Evolutionary conservation across 169 alveolate genomes (phyloP), one percentile per base, ranked within the genome.

Genomic region (Plasmodium relictum): DNA sequence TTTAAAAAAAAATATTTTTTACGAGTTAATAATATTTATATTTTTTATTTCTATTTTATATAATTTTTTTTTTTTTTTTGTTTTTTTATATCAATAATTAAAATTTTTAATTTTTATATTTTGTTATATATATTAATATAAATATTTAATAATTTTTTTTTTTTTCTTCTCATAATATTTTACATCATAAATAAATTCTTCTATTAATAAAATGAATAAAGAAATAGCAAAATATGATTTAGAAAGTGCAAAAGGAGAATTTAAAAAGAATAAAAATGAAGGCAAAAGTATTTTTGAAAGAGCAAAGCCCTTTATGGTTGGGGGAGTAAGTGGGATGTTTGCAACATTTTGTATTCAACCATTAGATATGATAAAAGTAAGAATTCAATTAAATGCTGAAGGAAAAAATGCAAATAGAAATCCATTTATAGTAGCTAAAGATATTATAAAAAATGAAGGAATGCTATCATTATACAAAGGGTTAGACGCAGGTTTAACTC

Each of bases 401-500:
- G 97, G 96, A 80, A 96, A 94, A 3, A 93, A 93, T n/a, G 90
- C 92, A n/a, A 70, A 90, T 45, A 92, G 73, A 44, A 80, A 85
- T 72, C 95, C 93, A 44, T 94, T 68, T 95, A 92, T 89, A 10
- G 42, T 94, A 44, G 92, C 89, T 41, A 76, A 71, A 39, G 72
- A 87, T 26, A 88, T 94, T 12, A 65, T 93, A 26, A 70, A 50
- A 58, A 74, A 88, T 59, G 96, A 95, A 66, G 99, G 98, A 3
- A 26, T 95, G 10, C 74, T 88, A 54, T 93, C 96, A 10, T 92
- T 97, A 72, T 96, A 96, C 80, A 97, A 93, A 91, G 99, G 99
- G 44, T 94, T 98, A 37, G 99, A 97, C 69, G 99, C 99, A 6
- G 99, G 99, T 1, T 71, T 97, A 39, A 89, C 97, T 31, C 95